These are phyloP conservation scores for Cyclotella choctawhatcheeana DNA, from an alignment of 108 stramenopile species.

Conservation along the genomic window DNA sequence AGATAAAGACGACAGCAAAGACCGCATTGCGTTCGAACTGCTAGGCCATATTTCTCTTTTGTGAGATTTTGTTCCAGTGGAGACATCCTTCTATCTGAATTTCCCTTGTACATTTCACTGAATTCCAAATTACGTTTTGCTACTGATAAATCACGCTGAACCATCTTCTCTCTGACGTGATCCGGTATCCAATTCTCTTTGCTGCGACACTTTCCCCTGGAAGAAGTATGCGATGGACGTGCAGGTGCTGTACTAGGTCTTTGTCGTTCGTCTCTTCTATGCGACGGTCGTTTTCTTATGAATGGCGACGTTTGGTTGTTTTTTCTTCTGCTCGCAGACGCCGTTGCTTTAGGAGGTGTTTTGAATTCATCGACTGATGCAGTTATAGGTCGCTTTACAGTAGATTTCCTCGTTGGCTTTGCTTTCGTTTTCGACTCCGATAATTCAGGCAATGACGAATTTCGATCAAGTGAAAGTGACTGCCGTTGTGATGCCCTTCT, in stretches of 20 bases:
- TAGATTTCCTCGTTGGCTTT: background rate
- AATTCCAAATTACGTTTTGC: constrained; percentile 5
- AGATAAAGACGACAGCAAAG: constrained; percentile 22
- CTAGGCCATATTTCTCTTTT: constrained; percentile 23
- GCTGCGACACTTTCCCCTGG: background rate
- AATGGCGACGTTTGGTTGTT: background rate
- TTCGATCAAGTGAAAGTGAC: too few relatives aligned
- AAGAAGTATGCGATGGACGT: background rate
- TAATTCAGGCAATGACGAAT: background rate
- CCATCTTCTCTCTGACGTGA: constrained; percentile 12
- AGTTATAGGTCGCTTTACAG: constrained; percentile 1
- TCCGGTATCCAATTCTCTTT: constrained; percentile 18
- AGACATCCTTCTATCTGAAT: background rate
- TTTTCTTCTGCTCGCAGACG: background rate
- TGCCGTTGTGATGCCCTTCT: background rate
- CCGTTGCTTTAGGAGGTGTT: constrained; percentile 1
- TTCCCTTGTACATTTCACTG: constrained; percentile 1
- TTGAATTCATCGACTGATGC: background rate
- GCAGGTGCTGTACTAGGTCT: constrained; percentile 8
- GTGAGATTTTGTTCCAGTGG: constrained; percentile 9
- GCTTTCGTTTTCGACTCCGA: background rate
- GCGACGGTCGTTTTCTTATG: background rate
- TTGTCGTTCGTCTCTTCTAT: background rate
- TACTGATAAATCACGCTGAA: constrained; percentile 7
- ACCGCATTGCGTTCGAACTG: constrained; percentile 5